Evolutionary conservation across 2,329 filamentous ascomycete species (phyloP).

Genomic region (Aspergillus novofumigatus): DNA sequence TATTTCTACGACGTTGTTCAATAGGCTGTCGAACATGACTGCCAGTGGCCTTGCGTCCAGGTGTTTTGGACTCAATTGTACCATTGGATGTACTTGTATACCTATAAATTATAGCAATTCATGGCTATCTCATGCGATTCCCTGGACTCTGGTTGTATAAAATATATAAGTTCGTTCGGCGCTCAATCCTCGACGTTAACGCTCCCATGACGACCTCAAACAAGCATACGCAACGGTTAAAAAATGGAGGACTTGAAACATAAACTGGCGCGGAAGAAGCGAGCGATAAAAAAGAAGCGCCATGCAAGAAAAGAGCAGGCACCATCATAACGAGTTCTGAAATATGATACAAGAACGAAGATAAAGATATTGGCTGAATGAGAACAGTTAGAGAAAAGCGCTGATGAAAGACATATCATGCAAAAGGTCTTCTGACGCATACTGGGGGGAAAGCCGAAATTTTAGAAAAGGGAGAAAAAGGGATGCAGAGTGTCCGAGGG

Average conservation of each 20-base stretch:
- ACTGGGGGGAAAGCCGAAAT: neutral
- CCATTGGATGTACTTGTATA: neutral
- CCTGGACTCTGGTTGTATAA: neutral
- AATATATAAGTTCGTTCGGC: neutral
- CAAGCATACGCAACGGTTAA: slow-evolving; percentile 1
- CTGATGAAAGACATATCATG: slow-evolving; percentile 9
- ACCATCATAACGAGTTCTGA: neutral
- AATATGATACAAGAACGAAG: slow-evolving; percentile 4
- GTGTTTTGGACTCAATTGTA: no score
- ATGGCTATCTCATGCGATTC: neutral
- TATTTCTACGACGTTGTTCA: no score
- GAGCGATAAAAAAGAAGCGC: neutral
- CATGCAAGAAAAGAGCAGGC: neutral
- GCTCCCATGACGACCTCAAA: neutral
- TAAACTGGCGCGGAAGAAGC: neutral
- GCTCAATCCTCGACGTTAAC: neutral
- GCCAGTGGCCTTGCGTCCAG: no score
- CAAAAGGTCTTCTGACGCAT: slow-evolving; percentile 1
- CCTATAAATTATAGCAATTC: neutral
- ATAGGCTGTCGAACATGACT: no score
- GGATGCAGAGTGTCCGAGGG: neutral
- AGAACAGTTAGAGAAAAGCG: neutral
- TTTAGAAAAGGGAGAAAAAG: neutral
- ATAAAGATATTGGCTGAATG: neutral
- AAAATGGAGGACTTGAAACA: slow-evolving; percentile 6